Percentiles rank a stretch among this genome's conserved stretches.
phyloP scores from a whole-genome alignment of 2,329 filamentous ascomycete genomes.

The Aspergillus terreus region DNA sequence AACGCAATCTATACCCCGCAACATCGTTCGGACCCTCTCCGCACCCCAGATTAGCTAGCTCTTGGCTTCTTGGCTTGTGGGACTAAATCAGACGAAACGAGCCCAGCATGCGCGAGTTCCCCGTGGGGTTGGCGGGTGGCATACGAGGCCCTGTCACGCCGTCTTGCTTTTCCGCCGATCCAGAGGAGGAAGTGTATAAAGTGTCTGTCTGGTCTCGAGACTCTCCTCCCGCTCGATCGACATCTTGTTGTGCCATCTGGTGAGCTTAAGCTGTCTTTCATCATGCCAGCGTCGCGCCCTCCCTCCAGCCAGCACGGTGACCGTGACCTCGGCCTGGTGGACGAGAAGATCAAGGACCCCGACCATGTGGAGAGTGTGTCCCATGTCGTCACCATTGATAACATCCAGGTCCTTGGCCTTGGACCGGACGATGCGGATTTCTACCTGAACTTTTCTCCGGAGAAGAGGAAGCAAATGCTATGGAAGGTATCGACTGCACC shows the following conservation, averaged over 20 bases:
- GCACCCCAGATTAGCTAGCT: not conserved
- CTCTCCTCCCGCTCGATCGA: too few species aligned
- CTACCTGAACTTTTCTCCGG: slow-evolving; percentile 22
- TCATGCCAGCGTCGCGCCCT: not conserved
- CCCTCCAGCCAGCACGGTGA: not conserved
- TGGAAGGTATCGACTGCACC: slow-evolving; percentile 8
- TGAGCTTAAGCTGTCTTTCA: not conserved
- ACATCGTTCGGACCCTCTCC: too few species aligned
- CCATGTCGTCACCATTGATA: slow-evolving; percentile 22
- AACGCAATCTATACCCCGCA: too few species aligned
- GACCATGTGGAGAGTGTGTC: slow-evolving; percentile 9
- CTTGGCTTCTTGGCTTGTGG: too few species aligned
- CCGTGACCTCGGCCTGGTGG: slow-evolving; percentile 1
- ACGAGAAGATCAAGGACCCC: slow-evolving; percentile 7
- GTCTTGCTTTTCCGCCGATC: too few species aligned
- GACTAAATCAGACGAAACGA: not conserved
- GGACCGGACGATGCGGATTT: slow-evolving; percentile 28
- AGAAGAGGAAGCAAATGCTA: slow-evolving; percentile 18
- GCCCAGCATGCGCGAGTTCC: too few species aligned
- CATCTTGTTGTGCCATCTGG: too few species aligned
- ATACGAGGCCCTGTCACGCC: too few species aligned
- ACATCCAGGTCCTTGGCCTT: slow-evolving; percentile 28
- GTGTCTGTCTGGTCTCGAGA: too few species aligned
- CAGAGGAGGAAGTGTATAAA: too few species aligned
- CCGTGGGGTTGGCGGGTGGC: too few species aligned